Evolutionary conservation across 441 rosid species (phyloP), one percentile per base, ranked within the genome.

Genomic region (Capsella rubella): DNA sequence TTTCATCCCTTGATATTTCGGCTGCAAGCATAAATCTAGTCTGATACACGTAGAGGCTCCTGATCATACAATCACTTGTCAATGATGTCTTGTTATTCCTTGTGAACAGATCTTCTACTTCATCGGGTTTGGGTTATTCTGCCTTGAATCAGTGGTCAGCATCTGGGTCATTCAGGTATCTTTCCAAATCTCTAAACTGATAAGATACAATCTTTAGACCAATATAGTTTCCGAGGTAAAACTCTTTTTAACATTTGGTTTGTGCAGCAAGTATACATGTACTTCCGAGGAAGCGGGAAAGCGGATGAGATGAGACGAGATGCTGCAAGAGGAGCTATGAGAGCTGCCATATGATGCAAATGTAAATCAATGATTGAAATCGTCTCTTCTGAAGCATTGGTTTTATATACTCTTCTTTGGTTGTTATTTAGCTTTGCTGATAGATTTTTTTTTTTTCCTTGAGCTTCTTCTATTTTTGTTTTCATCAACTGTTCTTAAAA

Each of bases 251-350:
- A 63, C 65, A 54, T 69, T 6, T 75, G 65, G 9, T 45, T 49
- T 67, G 39, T 61, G 79, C 95, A 91, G 97, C 96, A 87, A 90
- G 93, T 91, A 32, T 87, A 83, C 85, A 89, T 87, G 97, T 90
- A 91, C 77, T 94, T 94, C 92, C 84, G 97, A 1, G 97, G 99
- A 62, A 86, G 89, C 3, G 99, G 97, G 31, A 90, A 89, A 80
- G 90, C 87, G 46, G 93, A 87, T 0, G 85, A 91, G 83, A 50
- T 86, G 88, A 87, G 82, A 80, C 89, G 80, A 0, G 87, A 84
- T 8, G 95, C 96, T 28, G 93, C 95, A 1, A 82, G 91, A 79
- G 95, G 93, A 61, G 89, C 89, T 1, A 25, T 89, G 86, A 85
- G 97, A 73, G 93, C 97, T 18, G 96, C 95, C 18, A 34, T 88